Conservation (phyloP, 768 basidiomycete genomes). For the Megacollybia marginata region DNA sequence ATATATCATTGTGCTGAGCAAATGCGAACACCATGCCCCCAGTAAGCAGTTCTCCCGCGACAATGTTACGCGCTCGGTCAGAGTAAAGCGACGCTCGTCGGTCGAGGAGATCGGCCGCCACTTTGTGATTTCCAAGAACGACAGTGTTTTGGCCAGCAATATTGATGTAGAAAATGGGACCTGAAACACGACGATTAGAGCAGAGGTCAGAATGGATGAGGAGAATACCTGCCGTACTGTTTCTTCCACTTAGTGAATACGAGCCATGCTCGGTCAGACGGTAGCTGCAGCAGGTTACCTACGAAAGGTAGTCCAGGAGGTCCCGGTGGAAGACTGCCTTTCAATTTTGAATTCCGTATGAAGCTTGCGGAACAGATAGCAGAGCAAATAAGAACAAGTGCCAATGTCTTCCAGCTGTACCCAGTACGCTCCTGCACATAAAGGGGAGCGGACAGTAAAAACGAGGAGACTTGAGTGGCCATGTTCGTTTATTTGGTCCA, state of each 20-base stretch:
- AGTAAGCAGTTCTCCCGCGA: constrained; percentile 17
- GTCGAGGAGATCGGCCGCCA: constrained; percentile 9
- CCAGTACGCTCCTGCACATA: too few species aligned
- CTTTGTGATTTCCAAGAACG: constrained; percentile 8
- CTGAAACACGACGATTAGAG: constrained; percentile 1
- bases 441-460: too few species aligned
- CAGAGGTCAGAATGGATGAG: too few species aligned
- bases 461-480: too few species aligned
- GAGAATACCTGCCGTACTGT: constrained; percentile 3
- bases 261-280: background rate
- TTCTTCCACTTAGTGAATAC: constrained; percentile 7
- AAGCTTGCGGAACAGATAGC: too few species aligned
- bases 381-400: too few species aligned
- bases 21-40: constrained; percentile 10
- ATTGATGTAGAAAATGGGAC: constrained; percentile 8
- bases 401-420: too few species aligned
- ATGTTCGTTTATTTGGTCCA: too few species aligned
- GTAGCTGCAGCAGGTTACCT: constrained; percentile 4
- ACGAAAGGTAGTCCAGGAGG: constrained; percentile 1
- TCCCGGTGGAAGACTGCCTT: constrained; percentile 1
- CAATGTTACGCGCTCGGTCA: constrained; percentile 17
- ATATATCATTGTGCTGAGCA: constrained; percentile 8
- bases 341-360: too few species aligned
- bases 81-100: constrained; percentile 19
- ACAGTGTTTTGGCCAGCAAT: constrained; percentile 12